phyloP scores from a whole-genome alignment of 2,329 filamentous ascomycete species.

The Didymella arachidicola region DNA sequence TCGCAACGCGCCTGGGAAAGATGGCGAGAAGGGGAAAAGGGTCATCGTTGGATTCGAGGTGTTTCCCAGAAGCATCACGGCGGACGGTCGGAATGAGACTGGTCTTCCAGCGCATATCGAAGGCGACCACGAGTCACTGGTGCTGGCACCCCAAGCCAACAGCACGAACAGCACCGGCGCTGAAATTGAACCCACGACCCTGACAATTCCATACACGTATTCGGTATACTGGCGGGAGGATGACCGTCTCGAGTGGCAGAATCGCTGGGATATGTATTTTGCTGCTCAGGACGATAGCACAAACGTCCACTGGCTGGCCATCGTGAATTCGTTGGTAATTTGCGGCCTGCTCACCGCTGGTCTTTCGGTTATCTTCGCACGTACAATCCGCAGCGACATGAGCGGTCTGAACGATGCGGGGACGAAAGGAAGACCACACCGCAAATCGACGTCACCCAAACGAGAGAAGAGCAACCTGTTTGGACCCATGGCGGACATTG shows the following conservation, averaged over 20 bases:
- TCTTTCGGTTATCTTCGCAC: slow-evolving; percentile 80
- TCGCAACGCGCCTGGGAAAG: slow-evolving; percentile 72
- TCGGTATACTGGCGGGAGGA: slow-evolving; percentile 91
- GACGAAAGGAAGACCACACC: slow-evolving; percentile 46
- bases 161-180: slow-evolving; percentile 59
- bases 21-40: slow-evolving; percentile 74
- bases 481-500: slow-evolving; percentile 65
- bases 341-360: slow-evolving; percentile 79
- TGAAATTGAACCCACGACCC: slow-evolving; percentile 68
- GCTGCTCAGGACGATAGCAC: slow-evolving; percentile 84
- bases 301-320: slow-evolving; percentile 86
- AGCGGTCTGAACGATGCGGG: slow-evolving; percentile 72
- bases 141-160: slow-evolving; percentile 70
- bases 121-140: slow-evolving; percentile 69
- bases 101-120: slow-evolving; percentile 75
- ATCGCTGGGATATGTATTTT: slow-evolving; percentile 89
- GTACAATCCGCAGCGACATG: slow-evolving; percentile 80
- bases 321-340: slow-evolving; percentile 86
- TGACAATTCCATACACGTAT: slow-evolving; percentile 85
- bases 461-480: slow-evolving; percentile 67
- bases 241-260: slow-evolving; percentile 79
- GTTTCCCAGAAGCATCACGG: slow-evolving; percentile 82
- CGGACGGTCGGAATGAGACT: slow-evolving; percentile 64
- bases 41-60: slow-evolving; percentile 90
- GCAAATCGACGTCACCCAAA: slow-evolving; percentile 47